A percentile compares a stretch with the other conserved stretches of the same genome.
Evolutionary conservation across 345 rosid species (phyloP).

Genomic region (Acer saccharum): DNA sequence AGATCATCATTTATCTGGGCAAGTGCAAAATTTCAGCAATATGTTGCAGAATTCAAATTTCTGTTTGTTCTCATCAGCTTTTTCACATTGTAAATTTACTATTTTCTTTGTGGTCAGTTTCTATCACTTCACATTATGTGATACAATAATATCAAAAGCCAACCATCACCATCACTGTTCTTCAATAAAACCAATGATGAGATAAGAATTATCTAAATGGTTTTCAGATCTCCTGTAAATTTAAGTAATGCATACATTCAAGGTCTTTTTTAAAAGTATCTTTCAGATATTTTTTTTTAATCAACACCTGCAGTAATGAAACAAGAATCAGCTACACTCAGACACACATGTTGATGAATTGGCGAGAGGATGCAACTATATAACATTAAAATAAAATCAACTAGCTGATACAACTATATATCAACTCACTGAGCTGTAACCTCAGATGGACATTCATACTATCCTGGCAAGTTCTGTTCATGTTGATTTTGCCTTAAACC

Average conservation of each 20-base stretch:
- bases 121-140: not conserved
- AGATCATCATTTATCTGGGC: not conserved
- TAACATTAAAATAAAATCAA: not conserved
- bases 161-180: not conserved
- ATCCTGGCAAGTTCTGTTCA: not conserved
- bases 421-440: not conserved
- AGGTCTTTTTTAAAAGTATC: not conserved
- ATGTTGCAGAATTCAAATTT: not conserved
- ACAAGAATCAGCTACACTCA: not conserved
- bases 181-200: not conserved
- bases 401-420: not conserved
- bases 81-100: not conserved
- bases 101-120: not conserved
- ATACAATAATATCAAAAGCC: not conserved
- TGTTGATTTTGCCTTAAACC: not conserved
- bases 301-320: not conserved
- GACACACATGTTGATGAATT: not conserved
- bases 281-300: too few species aligned
- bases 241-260: not conserved
- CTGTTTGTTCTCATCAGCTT: slow-evolving; percentile 1
- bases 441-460: not conserved
- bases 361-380: not conserved
- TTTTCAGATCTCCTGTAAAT: not conserved
- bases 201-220: not conserved
- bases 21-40: slow-evolving; percentile 3